phyloP scores from a whole-genome alignment of 2,329 filamentous ascomycete species.

The Periglandula ipomoeae region DNA sequence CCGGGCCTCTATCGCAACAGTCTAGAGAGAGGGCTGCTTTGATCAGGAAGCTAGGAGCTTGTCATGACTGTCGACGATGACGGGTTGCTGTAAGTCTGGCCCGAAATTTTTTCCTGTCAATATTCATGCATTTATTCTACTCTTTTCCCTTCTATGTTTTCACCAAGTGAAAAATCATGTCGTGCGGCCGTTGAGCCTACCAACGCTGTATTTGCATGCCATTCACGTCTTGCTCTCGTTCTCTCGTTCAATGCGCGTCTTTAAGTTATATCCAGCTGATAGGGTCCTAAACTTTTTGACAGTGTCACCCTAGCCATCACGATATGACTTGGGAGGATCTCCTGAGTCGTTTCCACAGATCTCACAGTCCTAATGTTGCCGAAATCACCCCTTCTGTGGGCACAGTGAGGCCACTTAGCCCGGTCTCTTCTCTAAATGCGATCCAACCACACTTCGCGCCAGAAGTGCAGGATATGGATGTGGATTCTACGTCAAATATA shows the following conservation, averaged over 20 bases:
- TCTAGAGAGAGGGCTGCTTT: slow-evolving; percentile 51
- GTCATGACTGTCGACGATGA: slow-evolving; percentile 44
- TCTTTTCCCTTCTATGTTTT: not conserved
- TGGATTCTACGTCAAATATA: slow-evolving; percentile 30
- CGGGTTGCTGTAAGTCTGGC: slow-evolving; percentile 46
- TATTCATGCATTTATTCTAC: not conserved
- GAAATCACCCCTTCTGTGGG: slow-evolving; percentile 36
- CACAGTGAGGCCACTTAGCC: slow-evolving; percentile 36
- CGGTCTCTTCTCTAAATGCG: slow-evolving; percentile 29
- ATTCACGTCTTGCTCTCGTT: not conserved
- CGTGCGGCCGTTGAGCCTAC: too few species aligned
- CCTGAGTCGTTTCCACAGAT: slow-evolving; percentile 42
- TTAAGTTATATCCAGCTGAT: slow-evolving; percentile 2
- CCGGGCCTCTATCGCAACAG: slow-evolving; percentile 47
- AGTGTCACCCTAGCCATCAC: slow-evolving; percentile 53
- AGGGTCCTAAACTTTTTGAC: slow-evolving; percentile 9
- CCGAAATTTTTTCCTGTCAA: not conserved
- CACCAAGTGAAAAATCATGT: too few species aligned
- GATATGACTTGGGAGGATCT: slow-evolving; percentile 54
- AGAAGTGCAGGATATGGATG: slow-evolving; percentile 45
- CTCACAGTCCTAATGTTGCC: slow-evolving; percentile 41
- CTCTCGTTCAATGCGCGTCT: slow-evolving; percentile 1
- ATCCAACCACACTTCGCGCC: slow-evolving; percentile 31
- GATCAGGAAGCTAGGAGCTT: slow-evolving; percentile 51
- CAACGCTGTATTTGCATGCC: too few species aligned